Evolutionary conservation across 352 stramenopile species (phyloP).

Genomic region (Detonula confervacea): DNA sequence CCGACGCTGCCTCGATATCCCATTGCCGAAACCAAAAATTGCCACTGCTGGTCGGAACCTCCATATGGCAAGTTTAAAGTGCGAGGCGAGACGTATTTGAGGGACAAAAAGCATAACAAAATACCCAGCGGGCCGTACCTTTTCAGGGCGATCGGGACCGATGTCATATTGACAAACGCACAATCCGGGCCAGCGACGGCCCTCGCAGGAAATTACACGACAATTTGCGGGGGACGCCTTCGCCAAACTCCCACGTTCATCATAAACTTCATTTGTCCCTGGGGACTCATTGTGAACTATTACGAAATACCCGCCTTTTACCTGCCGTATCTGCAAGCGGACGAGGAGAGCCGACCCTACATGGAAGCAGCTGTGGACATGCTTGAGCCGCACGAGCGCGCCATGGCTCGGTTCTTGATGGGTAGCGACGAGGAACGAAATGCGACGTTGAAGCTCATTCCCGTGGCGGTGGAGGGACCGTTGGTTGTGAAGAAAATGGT

Average conservation of each 20-base stretch:
- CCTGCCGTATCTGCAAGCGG: conserved; percentile 52
- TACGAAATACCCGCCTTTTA: conserved; percentile 70
- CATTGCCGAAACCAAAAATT: conserved; percentile 66
- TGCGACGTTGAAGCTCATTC: conserved; percentile 77
- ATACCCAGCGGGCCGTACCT: conserved; percentile 63
- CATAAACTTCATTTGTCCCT: conserved; percentile 79
- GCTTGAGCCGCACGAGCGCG: conserved; percentile 59
- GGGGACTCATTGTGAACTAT: conserved; percentile 79
- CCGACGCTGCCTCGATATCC: conserved; percentile 71
- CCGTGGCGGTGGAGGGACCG: conserved; percentile 68
- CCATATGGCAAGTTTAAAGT: conserved; percentile 65
- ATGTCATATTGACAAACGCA: conserved; percentile 75
- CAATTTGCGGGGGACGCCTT: conserved; percentile 58
- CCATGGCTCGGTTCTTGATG: conserved; percentile 62
- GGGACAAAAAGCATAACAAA: conserved; percentile 62
- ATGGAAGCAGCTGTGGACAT: conserved; percentile 3
- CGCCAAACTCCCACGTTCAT: conserved; percentile 60
- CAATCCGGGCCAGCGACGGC: conserved; percentile 32
- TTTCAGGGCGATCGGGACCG: conserved; percentile 60
- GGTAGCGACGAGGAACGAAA: conserved; percentile 64
- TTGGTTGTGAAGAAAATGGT: conserved; percentile 80
- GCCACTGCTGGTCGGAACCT: conserved; percentile 79
- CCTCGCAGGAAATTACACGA: conserved; percentile 28
- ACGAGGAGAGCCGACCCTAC: conserved; percentile 10
- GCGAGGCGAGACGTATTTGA: conserved; percentile 61